Evolutionary conservation across 139 green algal genomes (phyloP), one percentile per base, ranked within the genome.

Genomic region (Coelastrella sp.): DNA sequence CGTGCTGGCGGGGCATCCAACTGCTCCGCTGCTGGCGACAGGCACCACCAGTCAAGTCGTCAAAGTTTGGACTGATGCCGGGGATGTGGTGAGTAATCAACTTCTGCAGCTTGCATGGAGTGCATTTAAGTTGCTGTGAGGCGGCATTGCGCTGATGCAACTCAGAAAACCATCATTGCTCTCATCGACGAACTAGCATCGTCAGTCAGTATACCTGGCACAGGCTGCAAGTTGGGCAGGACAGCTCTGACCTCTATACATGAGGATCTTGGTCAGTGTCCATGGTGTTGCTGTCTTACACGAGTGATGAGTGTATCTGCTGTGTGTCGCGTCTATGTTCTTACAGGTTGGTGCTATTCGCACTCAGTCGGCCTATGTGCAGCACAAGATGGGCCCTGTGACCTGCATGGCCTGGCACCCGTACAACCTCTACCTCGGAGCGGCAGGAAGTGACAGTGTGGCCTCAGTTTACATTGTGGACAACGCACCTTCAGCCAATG

Each of bases 321-420:
- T 82, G 61, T 19, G 6, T n/a, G 12, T 74, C 72, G 80, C 75
- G 58, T 86, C 15, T 22, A 6, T 81, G 24, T 24, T 58, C 15
- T 11, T 8, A n/a, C 65, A 87, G 82, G 82, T 97, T 66, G 96
- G 95, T 5, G 93, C 95, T 56, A 94, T 98, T 35, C 92, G 95
- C 9, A 94, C 96, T 8, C 92, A 96, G 80, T 95, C 95, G 35
- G 93, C 92, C 57, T 94, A 96, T 49, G 86, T 96, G 9, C 84
- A 90, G 0, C 92, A 95, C 68, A 94, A 95, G 81, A 95, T 97
- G 73, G 97, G 95, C 19, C 92, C 97, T 15, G 90, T 98, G 68
- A 97, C 88, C 35, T 95, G 87, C 83, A 94, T 99, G 80, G 93
- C 93, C 11, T 99, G 98, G 87, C 96, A 99, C 91, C 95, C 97